These are phyloP conservation scores for Oropetium thomaeum DNA, from an alignment of 176 grass and related monocot genomes.

Conservation along the genomic window DNA sequence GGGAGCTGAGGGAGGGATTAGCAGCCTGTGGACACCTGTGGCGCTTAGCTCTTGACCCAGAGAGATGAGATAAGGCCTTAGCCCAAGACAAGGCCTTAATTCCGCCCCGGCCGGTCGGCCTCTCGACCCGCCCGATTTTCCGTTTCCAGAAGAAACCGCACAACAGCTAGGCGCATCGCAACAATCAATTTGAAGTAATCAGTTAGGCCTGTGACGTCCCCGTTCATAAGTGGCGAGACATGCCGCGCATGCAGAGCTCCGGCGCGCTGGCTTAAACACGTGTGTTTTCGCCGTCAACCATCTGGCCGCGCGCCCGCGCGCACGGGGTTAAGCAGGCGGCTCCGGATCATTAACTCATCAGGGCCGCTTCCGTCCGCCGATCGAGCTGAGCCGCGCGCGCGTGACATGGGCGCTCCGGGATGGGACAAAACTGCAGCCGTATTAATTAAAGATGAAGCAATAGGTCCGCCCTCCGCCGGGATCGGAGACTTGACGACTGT, in stretches of 20 bases:
- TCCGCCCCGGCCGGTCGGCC: not conserved
- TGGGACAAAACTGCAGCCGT: constrained; percentile 20
- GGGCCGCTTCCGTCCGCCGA: too few relatives aligned
- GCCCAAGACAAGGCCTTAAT: constrained; percentile 14
- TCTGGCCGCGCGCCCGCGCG: not conserved
- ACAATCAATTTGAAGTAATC: too few relatives aligned
- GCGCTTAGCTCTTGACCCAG: not conserved
- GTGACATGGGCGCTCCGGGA: not conserved
- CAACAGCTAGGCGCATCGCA: accelerated
- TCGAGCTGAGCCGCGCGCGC: not conserved
- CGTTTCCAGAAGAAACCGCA: not conserved
- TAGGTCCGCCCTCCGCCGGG: constrained; percentile 14
- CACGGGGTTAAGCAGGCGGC: too few relatives aligned
- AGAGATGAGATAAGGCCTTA: constrained; percentile 28
- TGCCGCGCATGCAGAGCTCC: constrained; percentile 36
- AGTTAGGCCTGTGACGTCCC: not conserved
- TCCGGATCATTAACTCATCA: too few relatives aligned
- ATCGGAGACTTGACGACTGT: not conserved
- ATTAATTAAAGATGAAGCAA: not conserved
- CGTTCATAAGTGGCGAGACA: not conserved
- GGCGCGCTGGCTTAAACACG: constrained; percentile 4
- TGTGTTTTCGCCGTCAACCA: constrained; percentile 23
- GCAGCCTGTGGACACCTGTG: constrained; percentile 31
- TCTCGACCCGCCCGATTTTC: too few relatives aligned
- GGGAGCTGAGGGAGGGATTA: constrained; percentile 20